Evolutionary conservation across 139 green algal genomes (phyloP).

Genomic region (Astrephomene gubernaculifera): DNA sequence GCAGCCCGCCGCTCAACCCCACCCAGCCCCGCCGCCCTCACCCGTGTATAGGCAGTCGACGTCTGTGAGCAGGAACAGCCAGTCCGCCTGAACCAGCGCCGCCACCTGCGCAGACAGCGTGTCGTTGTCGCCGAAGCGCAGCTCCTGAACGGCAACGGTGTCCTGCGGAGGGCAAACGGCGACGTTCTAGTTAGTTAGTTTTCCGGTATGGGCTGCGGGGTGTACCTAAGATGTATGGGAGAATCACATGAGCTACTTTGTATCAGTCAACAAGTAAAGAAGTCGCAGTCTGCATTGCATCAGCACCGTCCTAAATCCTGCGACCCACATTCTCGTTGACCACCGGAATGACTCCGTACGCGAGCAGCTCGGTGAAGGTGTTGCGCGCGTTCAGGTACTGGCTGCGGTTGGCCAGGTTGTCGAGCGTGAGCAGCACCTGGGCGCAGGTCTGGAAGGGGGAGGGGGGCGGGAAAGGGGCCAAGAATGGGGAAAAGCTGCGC

Average conservation of each 20-base stretch:
- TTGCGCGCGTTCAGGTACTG: conserved; percentile 93
- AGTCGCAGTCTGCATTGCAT: too few relatives aligned
- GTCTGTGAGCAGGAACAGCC: conserved; percentile 96
- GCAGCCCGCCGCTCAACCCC: too few relatives aligned
- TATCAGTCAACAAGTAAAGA: too few relatives aligned
- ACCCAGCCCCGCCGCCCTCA: not conserved
- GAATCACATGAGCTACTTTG: too few relatives aligned
- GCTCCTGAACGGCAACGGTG: conserved; percentile 90
- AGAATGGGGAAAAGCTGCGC: too few relatives aligned
- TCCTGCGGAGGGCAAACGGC: conserved; percentile 78
- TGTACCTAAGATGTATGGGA: too few relatives aligned
- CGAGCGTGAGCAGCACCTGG: conserved; percentile 94
- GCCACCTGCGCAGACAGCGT: conserved; percentile 93
- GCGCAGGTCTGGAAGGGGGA: conserved; percentile 72
- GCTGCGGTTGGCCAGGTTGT: conserved; percentile 86
- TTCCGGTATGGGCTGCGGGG: too few relatives aligned
- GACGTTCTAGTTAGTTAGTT: too few relatives aligned
- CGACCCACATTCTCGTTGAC: conserved; percentile 95
- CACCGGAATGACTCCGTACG: conserved; percentile 86
- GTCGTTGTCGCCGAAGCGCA: conserved; percentile 97
- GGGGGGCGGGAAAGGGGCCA: too few relatives aligned
- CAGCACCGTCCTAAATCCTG: too few relatives aligned
- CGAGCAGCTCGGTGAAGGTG: conserved; percentile 91
- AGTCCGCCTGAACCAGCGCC: conserved; percentile 89
- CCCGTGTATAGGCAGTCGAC: conserved; percentile 93